Conservation (phyloP, 305 asterid species). For the Ruellia speciosa region DNA sequence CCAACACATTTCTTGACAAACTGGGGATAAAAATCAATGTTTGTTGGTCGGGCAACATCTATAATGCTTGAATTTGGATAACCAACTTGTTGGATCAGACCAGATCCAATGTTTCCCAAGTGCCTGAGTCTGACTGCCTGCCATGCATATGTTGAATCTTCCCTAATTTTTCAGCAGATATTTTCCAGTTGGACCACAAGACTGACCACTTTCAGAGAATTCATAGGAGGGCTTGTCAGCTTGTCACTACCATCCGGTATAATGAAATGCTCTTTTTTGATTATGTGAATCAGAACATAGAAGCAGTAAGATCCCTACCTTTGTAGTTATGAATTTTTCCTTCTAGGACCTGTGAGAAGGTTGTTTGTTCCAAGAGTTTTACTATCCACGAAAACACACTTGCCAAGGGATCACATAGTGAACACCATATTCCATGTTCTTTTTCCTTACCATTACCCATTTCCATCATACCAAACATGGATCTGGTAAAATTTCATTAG, state of each 20-base stretch:
- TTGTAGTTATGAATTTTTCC: no score
- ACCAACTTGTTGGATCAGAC: no score
- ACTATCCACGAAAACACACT: no score
- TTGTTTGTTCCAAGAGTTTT: no score
- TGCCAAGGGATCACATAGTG: no score
- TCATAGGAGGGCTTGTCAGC: conserved; percentile 34
- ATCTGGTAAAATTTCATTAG: no score
- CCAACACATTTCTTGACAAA: conserved; percentile 56
- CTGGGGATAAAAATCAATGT: conserved; percentile 57
- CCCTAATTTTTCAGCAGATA: conserved; percentile 43
- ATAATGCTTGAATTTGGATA: not conserved
- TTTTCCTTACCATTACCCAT: no score
- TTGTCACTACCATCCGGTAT: conserved; percentile 44
- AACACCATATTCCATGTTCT: no score
- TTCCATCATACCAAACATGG: no score
- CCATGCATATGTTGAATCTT: conserved; percentile 9
- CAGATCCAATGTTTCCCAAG: no score
- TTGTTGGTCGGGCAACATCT: conserved; percentile 56
- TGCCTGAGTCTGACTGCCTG: no score
- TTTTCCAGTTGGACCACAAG: conserved; percentile 65
- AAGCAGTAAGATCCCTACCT: conserved; percentile 40
- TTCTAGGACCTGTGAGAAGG: no score
- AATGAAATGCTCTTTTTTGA: conserved; percentile 67
- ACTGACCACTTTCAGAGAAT: conserved; percentile 65
- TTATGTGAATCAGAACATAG: conserved; percentile 59